Evolutionary conservation across 495 filamentous ascomycete genomes (phyloP), one percentile per base, ranked within the genome.

Genomic region (Delitschia confertaspora): DNA sequence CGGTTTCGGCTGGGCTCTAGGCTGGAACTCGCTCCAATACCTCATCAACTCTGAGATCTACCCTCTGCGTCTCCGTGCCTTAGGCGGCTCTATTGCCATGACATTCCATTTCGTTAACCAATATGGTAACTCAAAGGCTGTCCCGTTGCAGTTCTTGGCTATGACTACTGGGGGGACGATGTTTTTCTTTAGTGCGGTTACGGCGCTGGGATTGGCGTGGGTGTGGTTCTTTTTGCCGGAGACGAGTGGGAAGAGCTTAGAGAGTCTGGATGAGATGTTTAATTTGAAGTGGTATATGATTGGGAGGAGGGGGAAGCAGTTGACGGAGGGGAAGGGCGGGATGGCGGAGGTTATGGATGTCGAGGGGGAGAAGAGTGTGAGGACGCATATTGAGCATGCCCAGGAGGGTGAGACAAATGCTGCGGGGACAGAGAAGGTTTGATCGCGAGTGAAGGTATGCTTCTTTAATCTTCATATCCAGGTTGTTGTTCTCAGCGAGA

Each of bases 11-110:
- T 86, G 82, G 80, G 79, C 80, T 0, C 64, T 84, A 0, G 81
- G 82, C 35, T 85, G 80, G 79, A 84, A 83, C 55, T 72, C 68
- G 3, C 82, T 84, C 67, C 82, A 83, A 53, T 88, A 85, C 45
- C 70, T 88, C 1, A 68, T 86, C 34, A 83, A 79, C 17, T 76
- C 80, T 0, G 83, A 88, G 56, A 70, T 88, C 23, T 88, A 82
- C 62, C 82, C 82, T 2, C 64, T 83, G 11, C 42, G 58, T 17
- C 40, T 61, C 4, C 40, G 60, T 13, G 52, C 59, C 26, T 32
- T 63, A 16, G 59, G 60, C 11, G 43, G 47, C 16, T 45, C 38
- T 31, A 45, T 61, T 34, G 59, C 52, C 22, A 63, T 61, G 60
- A 56, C 45, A 3, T 67, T 84, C 40, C 80, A 85, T 56, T 84